Evolutionary conservation across 805 yeast species (phyloP).

Genomic region (Cyberlindnera euphorbiae): DNA sequence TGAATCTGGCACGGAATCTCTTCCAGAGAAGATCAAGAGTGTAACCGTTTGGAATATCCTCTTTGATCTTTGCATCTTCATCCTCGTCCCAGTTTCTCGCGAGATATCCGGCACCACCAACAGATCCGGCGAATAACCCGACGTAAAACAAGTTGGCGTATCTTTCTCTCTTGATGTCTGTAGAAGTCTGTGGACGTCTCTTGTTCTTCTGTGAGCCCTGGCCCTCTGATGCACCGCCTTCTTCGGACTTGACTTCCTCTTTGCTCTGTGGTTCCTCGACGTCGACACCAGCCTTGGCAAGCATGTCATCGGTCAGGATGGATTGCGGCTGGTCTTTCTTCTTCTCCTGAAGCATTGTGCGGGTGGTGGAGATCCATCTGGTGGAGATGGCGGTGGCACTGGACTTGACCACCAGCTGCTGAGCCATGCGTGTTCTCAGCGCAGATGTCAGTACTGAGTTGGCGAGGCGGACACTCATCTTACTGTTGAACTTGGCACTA

Average conservation of each 20-base stretch:
- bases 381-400: conserved; percentile 1
- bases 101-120: conserved; percentile 62
- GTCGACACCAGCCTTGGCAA: conserved; percentile 82
- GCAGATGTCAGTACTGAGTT: conserved; percentile 4
- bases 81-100: conserved; percentile 82
- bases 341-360: conserved; percentile 12
- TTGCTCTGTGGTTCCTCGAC: no score
- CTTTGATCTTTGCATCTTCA: conserved; percentile 57
- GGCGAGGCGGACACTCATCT: conserved; percentile 7
- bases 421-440: conserved; percentile 4
- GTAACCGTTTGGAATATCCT: conserved; percentile 60
- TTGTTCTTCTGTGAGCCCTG: conserved; percentile 12
- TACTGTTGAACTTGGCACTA: conserved; percentile 1
- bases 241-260: conserved; percentile 7
- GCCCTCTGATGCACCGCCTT: neutral
- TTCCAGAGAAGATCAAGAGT: conserved; percentile 58
- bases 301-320: conserved; percentile 73
- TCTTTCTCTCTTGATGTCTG: conserved; percentile 78
- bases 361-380: conserved; percentile 20
- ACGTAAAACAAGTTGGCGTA: conserved; percentile 72
- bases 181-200: conserved; percentile 59
- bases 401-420: neutral
- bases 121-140: conserved; percentile 40
- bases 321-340: conserved; percentile 35
- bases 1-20: conserved; percentile 67